Evolutionary conservation across 495 filamentous ascomycete genomes (phyloP), one percentile per base, ranked within the genome.

Genomic region (Chaetomium fimeti): DNA sequence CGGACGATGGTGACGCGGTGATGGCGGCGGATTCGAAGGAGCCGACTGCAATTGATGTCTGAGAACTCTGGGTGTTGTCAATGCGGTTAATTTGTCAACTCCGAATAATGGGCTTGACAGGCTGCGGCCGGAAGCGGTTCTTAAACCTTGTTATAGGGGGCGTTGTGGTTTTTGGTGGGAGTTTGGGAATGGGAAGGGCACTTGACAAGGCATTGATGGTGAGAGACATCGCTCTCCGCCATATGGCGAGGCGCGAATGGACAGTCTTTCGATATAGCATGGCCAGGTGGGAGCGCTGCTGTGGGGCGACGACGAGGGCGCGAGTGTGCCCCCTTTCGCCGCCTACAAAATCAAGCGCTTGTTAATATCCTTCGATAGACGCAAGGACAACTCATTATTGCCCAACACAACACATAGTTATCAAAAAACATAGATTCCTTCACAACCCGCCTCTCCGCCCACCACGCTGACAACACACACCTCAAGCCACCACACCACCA

Each of bases 1-100:
- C 9, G 42, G 48, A 40, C 12, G 28, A 24, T 57, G 66, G 20
- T 13, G 68, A 66, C 18, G 57, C 27, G 16, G 15, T 24, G 55
- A 12, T 22, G 56, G 38, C 36, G 8, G 6, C 42, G 20, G 47
- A 53, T 16, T 45, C 43, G 18, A 57, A 51, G 43, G 53, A 59
- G 16, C 15, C 47, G 16, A 6, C 7, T 13, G 15, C 36, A 2
- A 38, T 16, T 25, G 54, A 53, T 13, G 13, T 48, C 27, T 66
- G 61, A 28, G 24, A 36, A 36, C 32, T 11, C 32, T 9, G 40
- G 15, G 8, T 11, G 45, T 49, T 49, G 1, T 11, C 20, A 20
- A 20, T 24, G 45, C 20, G 15, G 29, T 27, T 3, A 2, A 18
- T 25, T 20, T 16, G 1, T 5, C 56, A 3, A 9, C 12, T 36